Base-by-base conservation (phyloP, 257 asterid genomes). In the Solanum bulbocastanum region DNA sequence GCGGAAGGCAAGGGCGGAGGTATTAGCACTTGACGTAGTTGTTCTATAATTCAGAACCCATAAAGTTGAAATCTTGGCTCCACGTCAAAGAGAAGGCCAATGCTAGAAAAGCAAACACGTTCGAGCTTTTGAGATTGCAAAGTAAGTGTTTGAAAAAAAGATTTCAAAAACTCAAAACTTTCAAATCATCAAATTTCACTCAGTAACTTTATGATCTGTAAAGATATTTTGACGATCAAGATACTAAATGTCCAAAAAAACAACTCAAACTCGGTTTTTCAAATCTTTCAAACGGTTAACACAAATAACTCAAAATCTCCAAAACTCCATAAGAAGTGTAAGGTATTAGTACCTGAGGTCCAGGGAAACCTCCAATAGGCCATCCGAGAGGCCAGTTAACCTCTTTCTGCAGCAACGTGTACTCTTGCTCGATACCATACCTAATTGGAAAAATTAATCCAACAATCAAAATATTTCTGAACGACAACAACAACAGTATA, bases 291-390 rank as follows among this genome's bases (percentile, higher is more conserved):
- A 35, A 35, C 20, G 10, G 25, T 8, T 72, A 33, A 72, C 42
- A 72, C 44, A 49, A 18, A 73, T 20, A 36, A 20, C 30, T 35
- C 46, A 22, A 73, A 73, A 73, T 73, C 82, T 35, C 49, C 30
- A 36, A 20, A 20, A 35, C 23, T 49, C 18, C 27, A 73, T 36
- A 20, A 36, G 6, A 35, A 35, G 30, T 74, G 2, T 5, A 74
- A 74, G 49, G 30, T 74, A 22, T 40, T 14, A 40, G 40, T 90
- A 97, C 99, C 98, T 97, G 99, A 90, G 98, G 98, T 89, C 99
- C 98, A 46, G 99, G 98, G 91, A 92, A 96, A 30, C 96, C 98
- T 92, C 98, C 99, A 82, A 91, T 92, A 32, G 99, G 99, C 99
- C 98, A 96, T 88, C 99, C 98, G 14, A 95, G 90, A 52, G 99